Evolutionary conservation across 306 rosid species (phyloP).

Genomic region (Prunus campanulata): DNA sequence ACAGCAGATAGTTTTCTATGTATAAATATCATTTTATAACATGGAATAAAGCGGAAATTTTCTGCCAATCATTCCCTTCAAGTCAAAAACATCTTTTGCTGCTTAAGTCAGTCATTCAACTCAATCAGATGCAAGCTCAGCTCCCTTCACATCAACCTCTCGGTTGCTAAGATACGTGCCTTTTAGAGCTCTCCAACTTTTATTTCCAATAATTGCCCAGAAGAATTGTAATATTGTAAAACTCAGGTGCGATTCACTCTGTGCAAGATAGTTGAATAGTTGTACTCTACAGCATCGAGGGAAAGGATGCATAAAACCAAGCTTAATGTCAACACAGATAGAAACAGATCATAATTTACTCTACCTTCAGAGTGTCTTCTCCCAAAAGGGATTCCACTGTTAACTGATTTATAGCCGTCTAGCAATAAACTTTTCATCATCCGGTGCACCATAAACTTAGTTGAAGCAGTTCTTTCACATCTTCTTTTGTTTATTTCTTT

Average conservation of each 20-base stretch:
- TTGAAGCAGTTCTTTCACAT: conserved; percentile 24
- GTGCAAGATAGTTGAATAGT: too few relatives aligned
- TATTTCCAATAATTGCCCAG: too few relatives aligned
- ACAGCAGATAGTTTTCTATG: background rate
- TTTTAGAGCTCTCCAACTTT: background rate
- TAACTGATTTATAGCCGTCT: background rate
- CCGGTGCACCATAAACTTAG: background rate
- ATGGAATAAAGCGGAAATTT: too few relatives aligned
- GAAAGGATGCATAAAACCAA: background rate
- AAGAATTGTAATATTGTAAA: background rate
- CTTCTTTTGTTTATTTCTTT: conserved; percentile 61
- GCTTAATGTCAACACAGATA: background rate
- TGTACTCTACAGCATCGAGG: too few relatives aligned
- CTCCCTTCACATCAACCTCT: too few relatives aligned
- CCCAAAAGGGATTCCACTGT: background rate
- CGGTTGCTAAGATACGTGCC: too few relatives aligned
- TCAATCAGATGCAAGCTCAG: too few relatives aligned
- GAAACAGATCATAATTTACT: background rate
- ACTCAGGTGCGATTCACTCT: background rate
- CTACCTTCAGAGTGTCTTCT: background rate
- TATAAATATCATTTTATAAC: background rate
- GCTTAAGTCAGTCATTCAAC: too few relatives aligned
- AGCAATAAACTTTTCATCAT: background rate
- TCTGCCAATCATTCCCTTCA: too few relatives aligned
- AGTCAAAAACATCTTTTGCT: too few relatives aligned